Percentiles rank a stretch among this genome's conserved stretches.
Evolutionary conservation across 2,329 filamentous ascomycete species (phyloP).

Genomic region (Ilyonectria robusta): DNA sequence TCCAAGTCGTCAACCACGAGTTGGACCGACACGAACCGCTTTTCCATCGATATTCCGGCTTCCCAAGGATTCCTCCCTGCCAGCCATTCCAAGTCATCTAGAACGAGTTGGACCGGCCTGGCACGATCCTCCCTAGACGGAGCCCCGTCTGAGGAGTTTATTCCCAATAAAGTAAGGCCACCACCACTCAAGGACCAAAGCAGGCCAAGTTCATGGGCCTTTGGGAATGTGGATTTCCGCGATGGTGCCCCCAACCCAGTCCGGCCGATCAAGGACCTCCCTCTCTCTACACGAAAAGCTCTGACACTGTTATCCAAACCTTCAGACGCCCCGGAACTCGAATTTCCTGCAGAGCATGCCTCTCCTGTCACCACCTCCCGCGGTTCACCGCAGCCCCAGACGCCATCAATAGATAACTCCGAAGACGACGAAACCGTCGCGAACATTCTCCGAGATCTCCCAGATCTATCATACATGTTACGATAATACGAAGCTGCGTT

Average conservation of each 20-base stretch:
- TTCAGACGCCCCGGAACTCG: slow-evolving; percentile 16
- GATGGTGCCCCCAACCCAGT: slow-evolving; percentile 30
- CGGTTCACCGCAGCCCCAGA: slow-evolving; percentile 17
- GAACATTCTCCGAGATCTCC: slow-evolving; percentile 55
- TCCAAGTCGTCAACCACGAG: slow-evolving; percentile 40
- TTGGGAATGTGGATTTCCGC: slow-evolving; percentile 38
- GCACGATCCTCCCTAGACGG: slow-evolving; percentile 34
- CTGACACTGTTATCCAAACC: slow-evolving; percentile 22
- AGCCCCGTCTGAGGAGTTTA: slow-evolving; percentile 25
- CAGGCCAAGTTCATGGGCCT: slow-evolving; percentile 37
- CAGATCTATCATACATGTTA: slow-evolving; percentile 64
- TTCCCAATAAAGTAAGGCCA: slow-evolving; percentile 24
- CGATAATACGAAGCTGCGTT: slow-evolving; percentile 46
- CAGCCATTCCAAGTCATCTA: slow-evolving; percentile 35
- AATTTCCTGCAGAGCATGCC: slow-evolving; percentile 21
- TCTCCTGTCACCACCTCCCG: slow-evolving; percentile 16
- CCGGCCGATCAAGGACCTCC: slow-evolving; percentile 22
- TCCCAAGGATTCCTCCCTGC: slow-evolving; percentile 24
- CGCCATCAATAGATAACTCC: slow-evolving; percentile 17
- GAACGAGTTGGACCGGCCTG: slow-evolving; percentile 31
- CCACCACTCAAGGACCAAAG: slow-evolving; percentile 24
- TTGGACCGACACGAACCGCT: slow-evolving; percentile 15
- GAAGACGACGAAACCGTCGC: slow-evolving; percentile 53
- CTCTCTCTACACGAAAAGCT: slow-evolving; percentile 15
- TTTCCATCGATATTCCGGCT: slow-evolving; percentile 18